These are phyloP conservation scores for Endocalyx cinctus DNA, from an alignment of 2,329 filamentous ascomycete genomes.

Conservation along the genomic window DNA sequence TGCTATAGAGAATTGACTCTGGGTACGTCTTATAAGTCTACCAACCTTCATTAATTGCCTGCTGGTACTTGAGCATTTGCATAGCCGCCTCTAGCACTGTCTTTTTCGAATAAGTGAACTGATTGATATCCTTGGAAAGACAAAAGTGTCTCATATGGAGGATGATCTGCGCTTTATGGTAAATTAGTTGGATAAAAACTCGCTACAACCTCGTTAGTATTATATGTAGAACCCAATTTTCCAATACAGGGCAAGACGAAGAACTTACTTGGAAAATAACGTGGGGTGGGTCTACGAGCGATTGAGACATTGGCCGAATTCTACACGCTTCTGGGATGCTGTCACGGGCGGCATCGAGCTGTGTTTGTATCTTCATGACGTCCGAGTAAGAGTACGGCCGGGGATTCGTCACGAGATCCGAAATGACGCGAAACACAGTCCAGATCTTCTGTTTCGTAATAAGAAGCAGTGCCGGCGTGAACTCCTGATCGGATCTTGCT, in stretches of 20 bases:
- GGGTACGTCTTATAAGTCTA: too few species aligned
- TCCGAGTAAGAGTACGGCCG: constrained; percentile 14
- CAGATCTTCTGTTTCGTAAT: constrained; percentile 17
- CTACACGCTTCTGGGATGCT: constrained; percentile 19
- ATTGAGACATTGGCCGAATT: constrained; percentile 12
- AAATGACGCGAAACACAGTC: constrained; percentile 11
- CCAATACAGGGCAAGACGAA: too few species aligned
- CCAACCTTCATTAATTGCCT: constrained; percentile 19
- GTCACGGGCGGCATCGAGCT: constrained; percentile 16
- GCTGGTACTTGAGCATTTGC: constrained; percentile 17
- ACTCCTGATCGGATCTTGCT: constrained; percentile 25
- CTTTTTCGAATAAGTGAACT: constrained; percentile 20
- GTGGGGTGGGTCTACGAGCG: constrained; percentile 18
- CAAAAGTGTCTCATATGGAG: constrained; percentile 25
- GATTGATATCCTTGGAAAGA: constrained; percentile 9
- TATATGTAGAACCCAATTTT: too few species aligned
- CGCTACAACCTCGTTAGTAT: too few species aligned
- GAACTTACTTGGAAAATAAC: constrained; percentile 22
- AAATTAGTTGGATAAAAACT: constrained; percentile 22
- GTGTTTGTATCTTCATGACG: constrained; percentile 15
- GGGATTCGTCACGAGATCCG: constrained; percentile 12
- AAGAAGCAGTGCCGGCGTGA: constrained; percentile 20
- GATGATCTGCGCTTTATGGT: constrained; percentile 25
- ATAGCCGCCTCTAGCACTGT: constrained; percentile 19
- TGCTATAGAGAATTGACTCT: too few species aligned